phyloP scores from a whole-genome alignment of 139 green algal species.

The Chlamydomonas sp. region DNA sequence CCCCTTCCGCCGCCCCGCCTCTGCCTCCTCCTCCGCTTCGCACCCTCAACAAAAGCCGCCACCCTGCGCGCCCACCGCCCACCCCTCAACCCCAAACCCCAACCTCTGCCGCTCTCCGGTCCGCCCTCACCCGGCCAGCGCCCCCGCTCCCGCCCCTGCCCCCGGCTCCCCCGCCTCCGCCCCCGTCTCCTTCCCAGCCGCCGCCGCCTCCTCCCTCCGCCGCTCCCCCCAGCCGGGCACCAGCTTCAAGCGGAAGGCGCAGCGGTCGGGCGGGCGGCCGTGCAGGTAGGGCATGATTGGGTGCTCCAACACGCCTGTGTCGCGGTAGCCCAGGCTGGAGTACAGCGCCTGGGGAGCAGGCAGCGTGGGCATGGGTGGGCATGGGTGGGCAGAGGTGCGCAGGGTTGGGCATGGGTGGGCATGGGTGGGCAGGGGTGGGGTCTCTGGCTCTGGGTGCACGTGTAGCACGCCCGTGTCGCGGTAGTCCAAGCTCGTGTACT shows the following conservation, averaged over 20 bases:
- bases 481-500: too few relatives aligned
- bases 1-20: too few relatives aligned
- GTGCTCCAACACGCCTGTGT: constrained; percentile 17
- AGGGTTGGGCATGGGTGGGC: too few relatives aligned
- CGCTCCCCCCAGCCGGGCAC: neutral
- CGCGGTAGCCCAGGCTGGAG: constrained; percentile 30
- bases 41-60: too few relatives aligned
- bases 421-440: too few relatives aligned
- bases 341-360: constrained; percentile 22
- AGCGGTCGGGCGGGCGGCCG: constrained; percentile 34
- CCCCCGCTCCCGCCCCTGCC: neutral
- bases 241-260: constrained; percentile 36
- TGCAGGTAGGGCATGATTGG: constrained; percentile 41
- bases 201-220: neutral
- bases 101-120: too few relatives aligned
- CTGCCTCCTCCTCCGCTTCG: too few relatives aligned
- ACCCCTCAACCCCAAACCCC: too few relatives aligned
- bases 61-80: too few relatives aligned
- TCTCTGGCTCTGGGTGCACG: too few relatives aligned
- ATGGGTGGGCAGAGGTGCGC: too few relatives aligned
- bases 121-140: neutral
- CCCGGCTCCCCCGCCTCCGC: neutral
- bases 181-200: neutral
- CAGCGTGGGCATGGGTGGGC: neutral
- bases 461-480: too few relatives aligned